Conservation (phyloP, 2,329 filamentous ascomycete genomes). For the Podosphaera leucotricha region DNA sequence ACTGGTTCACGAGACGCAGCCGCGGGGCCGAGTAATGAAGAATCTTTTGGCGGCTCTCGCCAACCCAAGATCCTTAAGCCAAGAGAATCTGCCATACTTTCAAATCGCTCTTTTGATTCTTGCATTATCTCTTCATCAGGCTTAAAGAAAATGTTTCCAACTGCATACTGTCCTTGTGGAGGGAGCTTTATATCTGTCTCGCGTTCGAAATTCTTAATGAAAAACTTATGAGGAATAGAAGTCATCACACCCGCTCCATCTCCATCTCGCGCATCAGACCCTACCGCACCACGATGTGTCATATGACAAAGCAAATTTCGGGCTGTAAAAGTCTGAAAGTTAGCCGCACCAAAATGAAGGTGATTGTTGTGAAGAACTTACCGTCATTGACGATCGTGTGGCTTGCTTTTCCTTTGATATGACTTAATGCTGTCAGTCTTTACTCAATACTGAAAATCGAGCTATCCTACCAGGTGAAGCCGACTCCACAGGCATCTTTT, state of each 20-base stretch:
- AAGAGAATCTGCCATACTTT: conserved; percentile 73
- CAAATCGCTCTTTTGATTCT: conserved; percentile 78
- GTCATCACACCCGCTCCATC: conserved; percentile 99
- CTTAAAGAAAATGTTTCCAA: conserved; percentile 97
- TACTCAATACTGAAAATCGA: not conserved
- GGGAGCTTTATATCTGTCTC: conserved; percentile 77
- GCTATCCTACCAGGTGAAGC: conserved; percentile 70
- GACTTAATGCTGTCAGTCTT: conserved; percentile 26
- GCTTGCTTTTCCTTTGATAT: conserved; percentile 91
- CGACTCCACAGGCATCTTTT: conserved; percentile 98
- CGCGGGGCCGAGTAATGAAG: conserved; percentile 74
- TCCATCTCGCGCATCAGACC: conserved; percentile 91
- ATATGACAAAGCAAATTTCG: conserved; percentile 96
- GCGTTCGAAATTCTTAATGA: conserved; percentile 91
- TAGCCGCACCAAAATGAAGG: not conserved
- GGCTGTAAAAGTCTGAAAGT: conserved; percentile 24
- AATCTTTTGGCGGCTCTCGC: conserved; percentile 89
- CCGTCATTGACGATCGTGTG: conserved; percentile 99
- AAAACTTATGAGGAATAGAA: conserved; percentile 94
- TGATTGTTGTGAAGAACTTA: conserved; percentile 19
- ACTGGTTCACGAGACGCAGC: conserved; percentile 84
- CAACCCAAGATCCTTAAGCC: conserved; percentile 83
- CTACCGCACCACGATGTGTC: conserved; percentile 96
- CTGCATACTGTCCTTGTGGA: conserved; percentile 77
- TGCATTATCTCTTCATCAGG: conserved; percentile 75